Base-by-base conservation (phyloP, 169 alveolate genomes). In the Babesia gibsoni region DNA sequence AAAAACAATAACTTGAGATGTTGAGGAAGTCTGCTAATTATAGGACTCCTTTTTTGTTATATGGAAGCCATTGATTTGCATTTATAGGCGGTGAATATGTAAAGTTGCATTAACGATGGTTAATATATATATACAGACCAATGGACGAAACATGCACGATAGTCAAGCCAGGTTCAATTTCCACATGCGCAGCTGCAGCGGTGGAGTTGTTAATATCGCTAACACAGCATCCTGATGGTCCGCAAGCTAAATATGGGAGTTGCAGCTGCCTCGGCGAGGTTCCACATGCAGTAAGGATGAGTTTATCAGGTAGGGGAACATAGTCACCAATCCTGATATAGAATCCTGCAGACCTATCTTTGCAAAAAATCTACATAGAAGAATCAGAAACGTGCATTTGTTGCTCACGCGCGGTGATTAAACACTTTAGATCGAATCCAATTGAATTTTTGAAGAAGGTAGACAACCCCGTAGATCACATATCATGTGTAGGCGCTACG, bases 121-220 rank as follows among this genome's bases (percentile, higher is more conserved):
- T 27, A 5, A 37, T 14, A 23, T 1, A 7, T 2, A 2, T 77
- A 83, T 16, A 42, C 64, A 83, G 90, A 54, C 78, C 90, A 0
- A 2, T 82, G 2, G 90, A 88, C 59, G 91, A 88, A 49, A 82
- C 82, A 14, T 88, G 92, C 46, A 88, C 92, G 3, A 65, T 88
- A 1, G 80, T 69, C 33, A 70, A 82, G 61, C 68, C 84, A 18
- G 92, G 91, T 4, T 37, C 77, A n/a, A 74, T 80, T 8, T 52
- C 74, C 39, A 88, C 80, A 42, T 73, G 92, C 68, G 88, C 89
- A n/a, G 61, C 90, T 29, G 57, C 82, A 22, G 78, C 90, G 18
- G 80, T 64, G 0, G 92, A 88, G 65, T 56, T 88, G 16, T 45
- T 88, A 23, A 49, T 83, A 27, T 49, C 90, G 18, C 72, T 88